These are phyloP conservation scores for Toxoplasma gondii DNA, from an alignment of 169 alveolate genomes.

Conservation along the genomic window DNA sequence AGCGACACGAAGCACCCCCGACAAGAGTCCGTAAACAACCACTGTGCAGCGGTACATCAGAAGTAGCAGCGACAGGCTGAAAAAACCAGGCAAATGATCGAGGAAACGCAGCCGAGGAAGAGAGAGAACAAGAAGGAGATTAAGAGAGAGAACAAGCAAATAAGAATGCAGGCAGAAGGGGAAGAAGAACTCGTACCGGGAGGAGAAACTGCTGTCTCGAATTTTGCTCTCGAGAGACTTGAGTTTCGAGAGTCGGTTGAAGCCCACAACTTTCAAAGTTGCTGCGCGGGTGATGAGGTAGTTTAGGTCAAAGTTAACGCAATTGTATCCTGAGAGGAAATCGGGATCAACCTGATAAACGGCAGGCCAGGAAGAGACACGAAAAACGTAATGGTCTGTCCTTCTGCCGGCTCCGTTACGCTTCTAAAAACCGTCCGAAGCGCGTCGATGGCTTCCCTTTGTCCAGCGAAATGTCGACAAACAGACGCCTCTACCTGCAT, in stretches of 20 bases:
- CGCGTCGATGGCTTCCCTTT: no score
- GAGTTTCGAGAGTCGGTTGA: constrained; percentile 70
- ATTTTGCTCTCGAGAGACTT: constrained; percentile 48
- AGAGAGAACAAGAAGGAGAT: no score
- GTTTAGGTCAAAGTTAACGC: constrained; percentile 96
- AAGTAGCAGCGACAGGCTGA: no score
- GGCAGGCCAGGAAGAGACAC: not conserved
- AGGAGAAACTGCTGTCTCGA: constrained; percentile 47
- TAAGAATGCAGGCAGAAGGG: not conserved
- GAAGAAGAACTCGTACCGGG: constrained; percentile 31
- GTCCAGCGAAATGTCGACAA: no score
- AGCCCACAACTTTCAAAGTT: constrained; percentile 84
- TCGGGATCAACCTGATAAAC: constrained; percentile 90
- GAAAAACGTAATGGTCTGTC: not conserved
- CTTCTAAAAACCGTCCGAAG: not conserved
- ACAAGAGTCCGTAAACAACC: no score
- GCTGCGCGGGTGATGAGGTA: constrained; percentile 95
- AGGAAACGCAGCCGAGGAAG: no score
- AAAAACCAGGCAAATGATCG: no score
- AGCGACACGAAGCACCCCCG: not conserved
- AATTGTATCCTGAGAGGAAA: constrained; percentile 97
- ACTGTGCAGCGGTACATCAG: no score
- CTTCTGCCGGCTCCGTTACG: not conserved
- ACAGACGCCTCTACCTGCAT: no score
- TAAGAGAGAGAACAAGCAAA: no score